Base-by-base conservation (phyloP, 2,329 filamentous ascomycete species). In the Passalora sequoiae region DNA sequence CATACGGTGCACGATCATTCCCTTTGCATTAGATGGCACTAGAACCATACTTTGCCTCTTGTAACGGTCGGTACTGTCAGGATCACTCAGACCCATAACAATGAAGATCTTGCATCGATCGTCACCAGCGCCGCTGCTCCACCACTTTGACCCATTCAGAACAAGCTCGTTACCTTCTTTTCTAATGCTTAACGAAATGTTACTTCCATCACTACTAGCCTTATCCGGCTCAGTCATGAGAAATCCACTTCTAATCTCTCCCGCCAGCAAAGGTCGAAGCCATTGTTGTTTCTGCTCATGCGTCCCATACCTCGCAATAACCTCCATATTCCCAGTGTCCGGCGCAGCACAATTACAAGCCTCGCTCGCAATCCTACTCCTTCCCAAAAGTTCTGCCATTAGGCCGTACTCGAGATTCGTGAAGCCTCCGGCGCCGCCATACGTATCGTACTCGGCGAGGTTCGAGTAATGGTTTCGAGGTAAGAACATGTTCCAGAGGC, bases 111-210 rank as follows among this genome's bases (percentile, higher is more conserved):
- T 77, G 75, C 92, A 97, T 58, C 91, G 80, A 44, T 84, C 85
- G 69, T 97, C 92, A 47, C 92, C 92, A 13, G 89, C 89, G 54
- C 92, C 92, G 52, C 87, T 94, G 17, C 87, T 94, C 92, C 92
- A 98, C 92, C 92, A 97, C 88, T 98, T 98, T 79, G 81, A 78
- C 43, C 92, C 92, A 62, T 96, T 96, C 40, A 98, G 76, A n/a
- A 97, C 81, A 63, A 91, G 96, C 57, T 92, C 80, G 61, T 92
- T 80, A 7, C 89, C 91, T 54, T 96, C 88, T 46, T 78, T 80
- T 53, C 72, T 77, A 64, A 98, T 96, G 47, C 75, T 78, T 63
- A 98, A 73, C 13, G 40, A 46, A 49, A 74, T 71, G 52, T 74
- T 69, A 16, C 71, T 74, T 6, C 71, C 72, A 47, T 74, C 71